These are phyloP conservation scores for Cystobasidium tubakii DNA, from an alignment of 768 basidiomycete species.

Conservation along the genomic window DNA sequence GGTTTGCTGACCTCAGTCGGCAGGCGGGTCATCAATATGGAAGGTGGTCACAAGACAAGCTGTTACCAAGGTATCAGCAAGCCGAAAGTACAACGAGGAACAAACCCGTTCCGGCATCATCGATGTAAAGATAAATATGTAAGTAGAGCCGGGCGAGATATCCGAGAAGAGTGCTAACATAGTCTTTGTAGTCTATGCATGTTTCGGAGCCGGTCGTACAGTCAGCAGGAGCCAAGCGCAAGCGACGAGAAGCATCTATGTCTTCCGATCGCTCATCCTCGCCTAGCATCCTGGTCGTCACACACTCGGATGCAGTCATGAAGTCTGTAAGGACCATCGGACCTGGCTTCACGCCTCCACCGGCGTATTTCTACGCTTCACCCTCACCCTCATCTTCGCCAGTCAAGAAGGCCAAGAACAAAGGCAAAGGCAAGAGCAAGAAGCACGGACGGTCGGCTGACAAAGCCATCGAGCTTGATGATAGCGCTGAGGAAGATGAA, in stretches of 20 bases:
- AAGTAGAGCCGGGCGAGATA: neutral
- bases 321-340: neutral
- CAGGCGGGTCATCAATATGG: neutral
- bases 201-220: neutral
- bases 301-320: constrained; percentile 1
- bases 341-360: neutral
- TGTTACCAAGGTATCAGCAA: neutral
- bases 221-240: neutral
- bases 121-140: neutral
- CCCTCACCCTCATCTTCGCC: neutral
- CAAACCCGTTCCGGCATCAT: neutral
- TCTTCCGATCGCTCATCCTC: constrained; percentile 22
- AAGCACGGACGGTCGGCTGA: neutral
- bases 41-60: neutral
- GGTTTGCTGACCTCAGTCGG: neutral
- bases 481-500: neutral
- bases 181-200: neutral
- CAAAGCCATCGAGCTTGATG: neutral
- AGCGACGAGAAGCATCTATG: neutral
- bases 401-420: neutral
- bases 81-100: neutral
- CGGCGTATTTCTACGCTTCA: neutral
- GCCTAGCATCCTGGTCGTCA: constrained; percentile 5
- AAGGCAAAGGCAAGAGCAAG: neutral
- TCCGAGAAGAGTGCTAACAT: too few species aligned